Percentiles rank a stretch among this genome's conserved stretches.
These are phyloP conservation scores for Zymoseptoria brevis DNA, from an alignment of 2,329 filamentous ascomycete genomes.

Conservation along the genomic window DNA sequence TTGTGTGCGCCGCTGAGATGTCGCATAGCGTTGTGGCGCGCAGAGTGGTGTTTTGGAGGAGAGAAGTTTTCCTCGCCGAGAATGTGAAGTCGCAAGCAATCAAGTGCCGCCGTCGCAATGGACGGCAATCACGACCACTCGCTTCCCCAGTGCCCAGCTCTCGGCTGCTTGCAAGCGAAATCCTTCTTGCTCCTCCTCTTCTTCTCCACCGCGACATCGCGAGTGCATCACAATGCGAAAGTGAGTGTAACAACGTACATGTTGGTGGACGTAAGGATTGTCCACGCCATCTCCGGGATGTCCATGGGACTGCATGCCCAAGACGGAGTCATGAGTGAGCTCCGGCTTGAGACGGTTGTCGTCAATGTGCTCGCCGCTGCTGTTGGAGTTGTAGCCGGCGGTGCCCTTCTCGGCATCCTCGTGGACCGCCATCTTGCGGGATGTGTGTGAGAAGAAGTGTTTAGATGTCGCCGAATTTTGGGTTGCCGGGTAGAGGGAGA, in stretches of 20 bases:
- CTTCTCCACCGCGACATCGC: background rate
- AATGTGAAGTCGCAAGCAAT: background rate
- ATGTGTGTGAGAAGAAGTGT: background rate
- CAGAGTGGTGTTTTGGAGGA: background rate
- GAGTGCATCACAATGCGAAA: background rate
- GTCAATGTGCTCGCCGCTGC: background rate
- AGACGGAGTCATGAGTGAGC: background rate
- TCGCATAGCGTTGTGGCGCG: no score
- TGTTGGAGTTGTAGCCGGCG: background rate
- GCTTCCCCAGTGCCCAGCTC: background rate
- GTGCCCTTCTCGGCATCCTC: background rate
- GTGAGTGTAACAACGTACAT: slow-evolving; percentile 1
- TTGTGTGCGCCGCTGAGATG: background rate
- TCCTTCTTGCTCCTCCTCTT: background rate
- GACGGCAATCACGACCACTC: background rate
- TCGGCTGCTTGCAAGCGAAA: background rate
- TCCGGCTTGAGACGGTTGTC: background rate
- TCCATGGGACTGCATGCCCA: background rate
- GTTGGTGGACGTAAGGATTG: slow-evolving; percentile 6
- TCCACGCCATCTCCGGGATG: slow-evolving; percentile 1
- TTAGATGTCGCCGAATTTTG: background rate
- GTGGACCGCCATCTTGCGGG: background rate
- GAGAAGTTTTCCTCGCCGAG: background rate
- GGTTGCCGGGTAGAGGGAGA: background rate
- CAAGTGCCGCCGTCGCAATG: background rate